Evolutionary conservation across 208 protist genomes (phyloP), one percentile per base, ranked within the genome.

Genomic region (Blechomonas ayalai): DNA sequence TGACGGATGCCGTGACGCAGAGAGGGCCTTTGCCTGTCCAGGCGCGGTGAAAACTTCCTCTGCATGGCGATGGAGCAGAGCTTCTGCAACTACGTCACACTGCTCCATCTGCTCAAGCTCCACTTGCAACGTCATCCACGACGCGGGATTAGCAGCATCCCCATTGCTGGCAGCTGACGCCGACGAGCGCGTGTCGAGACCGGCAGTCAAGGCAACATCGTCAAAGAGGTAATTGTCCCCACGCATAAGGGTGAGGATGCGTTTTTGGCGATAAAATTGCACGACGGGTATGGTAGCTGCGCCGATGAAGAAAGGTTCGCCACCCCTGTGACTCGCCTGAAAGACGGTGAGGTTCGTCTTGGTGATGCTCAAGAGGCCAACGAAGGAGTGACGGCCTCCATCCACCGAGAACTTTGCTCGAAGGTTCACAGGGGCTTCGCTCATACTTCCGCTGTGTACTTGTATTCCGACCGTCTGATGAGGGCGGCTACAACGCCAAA

Each of bases 211-310:
- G 4, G 73, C 67, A 26, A 75, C 82, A 60, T 82, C 79, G 52
- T 87, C 68, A 38, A 91, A 87, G 13, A 91, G 59, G 37, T 67
- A 74, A 13, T 53, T 60, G 3, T 43, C 52, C 12, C 67, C 59
- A 26, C 77, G 64, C 38, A 71, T 68, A 9, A 91, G 50, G 0
- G 62, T 67, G 23, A 91, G 34, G 18, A 35, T 20, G 31, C 53
- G 46, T 40, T 73, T 41, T 35, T 67, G 52, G n/a, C 69, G 72
- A 38, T 73, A 69, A 31, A 82, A 82, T 47, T 73, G 72, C 0
- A 87, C 49, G 6, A 84, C 68, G 1, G 74, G 64, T 0, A 76
- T 35, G 52, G 61, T 76, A 69, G 71, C 79, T n/a, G 78, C 68
- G 24, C 82, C 82, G 36, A 91, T 67, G 32, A 87, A 85, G 19